Conservation (phyloP, 208 protist genomes). For the Leishmania arabica region DNA sequence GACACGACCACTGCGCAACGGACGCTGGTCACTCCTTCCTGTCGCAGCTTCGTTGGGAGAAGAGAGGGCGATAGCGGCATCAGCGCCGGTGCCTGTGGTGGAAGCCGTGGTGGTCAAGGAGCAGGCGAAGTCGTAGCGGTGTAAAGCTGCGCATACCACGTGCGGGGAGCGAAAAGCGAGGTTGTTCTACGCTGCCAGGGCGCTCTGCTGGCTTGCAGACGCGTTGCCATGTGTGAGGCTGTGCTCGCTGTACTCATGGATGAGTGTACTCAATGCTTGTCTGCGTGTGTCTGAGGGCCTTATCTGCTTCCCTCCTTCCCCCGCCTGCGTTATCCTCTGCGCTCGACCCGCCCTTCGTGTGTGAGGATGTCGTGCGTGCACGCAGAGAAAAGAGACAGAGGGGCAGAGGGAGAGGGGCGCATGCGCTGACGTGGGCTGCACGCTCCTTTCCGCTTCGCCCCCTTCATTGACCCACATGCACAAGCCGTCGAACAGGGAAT, state of each 20-base stretch:
- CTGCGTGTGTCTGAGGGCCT: neutral
- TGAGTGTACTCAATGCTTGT: neutral
- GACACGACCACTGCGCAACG: slow-evolving; percentile 11
- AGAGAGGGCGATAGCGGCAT: neutral
- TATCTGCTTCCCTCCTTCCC: neutral
- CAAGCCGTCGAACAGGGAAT: neutral
- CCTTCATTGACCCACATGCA: neutral
- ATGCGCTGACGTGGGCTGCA: neutral
- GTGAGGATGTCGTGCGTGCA: neutral
- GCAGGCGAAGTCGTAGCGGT: neutral
- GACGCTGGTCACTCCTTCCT: neutral
- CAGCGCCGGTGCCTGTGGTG: neutral
- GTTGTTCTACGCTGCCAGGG: neutral
- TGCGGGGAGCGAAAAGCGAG: neutral
- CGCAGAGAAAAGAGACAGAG: neutral
- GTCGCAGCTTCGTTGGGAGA: neutral
- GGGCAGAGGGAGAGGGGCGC: neutral
- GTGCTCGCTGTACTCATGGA: neutral
- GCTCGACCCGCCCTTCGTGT: neutral
- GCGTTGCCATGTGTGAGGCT: neutral
- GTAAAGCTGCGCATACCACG: neutral
- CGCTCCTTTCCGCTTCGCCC: neutral
- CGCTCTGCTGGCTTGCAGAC: neutral
- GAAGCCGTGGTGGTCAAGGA: neutral
- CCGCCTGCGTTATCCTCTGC: neutral